Evolutionary conservation across 2,329 filamentous ascomycete genomes (phyloP).

Genomic region (Pezicula radicicola): DNA sequence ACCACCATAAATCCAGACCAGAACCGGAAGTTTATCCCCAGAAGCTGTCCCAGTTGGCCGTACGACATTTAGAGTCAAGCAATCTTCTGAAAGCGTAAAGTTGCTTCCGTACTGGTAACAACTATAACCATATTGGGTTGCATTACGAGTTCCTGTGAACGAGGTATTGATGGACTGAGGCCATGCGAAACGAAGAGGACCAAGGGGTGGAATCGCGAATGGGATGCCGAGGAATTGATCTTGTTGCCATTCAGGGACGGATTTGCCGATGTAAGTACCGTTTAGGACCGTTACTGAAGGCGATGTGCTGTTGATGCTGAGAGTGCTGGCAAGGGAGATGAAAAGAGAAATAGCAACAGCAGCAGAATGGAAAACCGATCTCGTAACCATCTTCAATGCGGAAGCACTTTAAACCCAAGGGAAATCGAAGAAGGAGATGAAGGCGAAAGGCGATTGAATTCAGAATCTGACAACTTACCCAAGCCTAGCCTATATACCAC

Average conservation of each 20-base stretch:
- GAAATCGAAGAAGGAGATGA: too few species aligned
- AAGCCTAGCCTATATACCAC: too few species aligned
- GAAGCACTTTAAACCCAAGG: too few species aligned
- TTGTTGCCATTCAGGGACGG: constrained; percentile 22
- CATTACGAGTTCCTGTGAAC: constrained; percentile 35
- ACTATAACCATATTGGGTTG: constrained; percentile 39
- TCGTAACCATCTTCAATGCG: too few species aligned
- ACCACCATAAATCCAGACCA: constrained; percentile 58
- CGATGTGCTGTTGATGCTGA: not conserved
- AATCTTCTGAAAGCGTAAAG: constrained; percentile 45
- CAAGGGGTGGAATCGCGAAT: constrained; percentile 5
- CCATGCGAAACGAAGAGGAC: constrained; percentile 32
- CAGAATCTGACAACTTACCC: too few species aligned
- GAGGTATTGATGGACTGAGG: constrained; percentile 35
- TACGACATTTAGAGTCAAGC: constrained; percentile 41
- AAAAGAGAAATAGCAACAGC: not conserved
- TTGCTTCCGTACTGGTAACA: constrained; percentile 42
- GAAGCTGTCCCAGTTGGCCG: constrained; percentile 32
- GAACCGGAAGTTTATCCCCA: constrained; percentile 35
- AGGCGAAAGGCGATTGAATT: too few species aligned
- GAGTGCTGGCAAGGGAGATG: not conserved
- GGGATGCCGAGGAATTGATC: constrained; percentile 10
- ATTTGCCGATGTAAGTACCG: constrained; percentile 20
- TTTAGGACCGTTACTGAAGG: constrained; percentile 18
- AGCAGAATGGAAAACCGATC: too few species aligned